These are phyloP conservation scores for Westerdykella sp. DNA, from an alignment of 2,329 filamentous ascomycete genomes.

Conservation along the genomic window DNA sequence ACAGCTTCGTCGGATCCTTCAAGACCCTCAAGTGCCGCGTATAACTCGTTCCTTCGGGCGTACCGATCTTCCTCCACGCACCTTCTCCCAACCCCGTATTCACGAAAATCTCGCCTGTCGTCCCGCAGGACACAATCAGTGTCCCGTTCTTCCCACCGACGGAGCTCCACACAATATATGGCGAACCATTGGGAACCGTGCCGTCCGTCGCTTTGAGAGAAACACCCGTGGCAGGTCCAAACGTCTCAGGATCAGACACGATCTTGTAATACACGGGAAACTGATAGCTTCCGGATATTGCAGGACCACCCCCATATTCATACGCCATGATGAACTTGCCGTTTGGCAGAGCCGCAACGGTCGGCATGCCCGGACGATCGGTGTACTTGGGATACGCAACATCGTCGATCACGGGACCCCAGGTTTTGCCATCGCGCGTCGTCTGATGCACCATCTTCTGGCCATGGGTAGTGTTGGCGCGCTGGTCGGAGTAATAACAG, in stretches of 20 bases:
- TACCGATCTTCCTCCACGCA: constrained; percentile 42
- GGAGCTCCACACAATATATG: constrained; percentile 49
- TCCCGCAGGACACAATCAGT: constrained; percentile 43
- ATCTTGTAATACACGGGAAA: constrained; percentile 53
- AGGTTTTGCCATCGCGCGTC: constrained; percentile 53
- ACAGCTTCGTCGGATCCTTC: constrained; percentile 33
- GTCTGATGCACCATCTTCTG: constrained; percentile 64
- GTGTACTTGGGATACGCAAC: constrained; percentile 57
- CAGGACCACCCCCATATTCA: constrained; percentile 52
- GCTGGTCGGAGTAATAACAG: constrained; percentile 66
- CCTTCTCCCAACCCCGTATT: constrained; percentile 43
- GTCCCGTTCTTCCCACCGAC: constrained; percentile 46
- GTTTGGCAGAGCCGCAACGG: constrained; percentile 52
- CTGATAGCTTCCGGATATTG: constrained; percentile 25
- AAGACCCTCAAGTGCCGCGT: constrained; percentile 44
- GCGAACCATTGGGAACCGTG: constrained; percentile 42
- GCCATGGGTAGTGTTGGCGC: constrained; percentile 54
- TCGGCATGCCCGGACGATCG: constrained; percentile 63
- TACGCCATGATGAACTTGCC: constrained; percentile 60
- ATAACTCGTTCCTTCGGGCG: constrained; percentile 40
- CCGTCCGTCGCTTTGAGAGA: constrained; percentile 43
- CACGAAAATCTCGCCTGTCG: constrained; percentile 40
- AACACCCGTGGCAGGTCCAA: constrained; percentile 38
- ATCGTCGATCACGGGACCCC: constrained; percentile 56
- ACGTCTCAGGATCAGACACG: constrained; percentile 42